phyloP scores from a whole-genome alignment of 2,329 filamentous ascomycete genomes.

The Hortaea sp. region DNA sequence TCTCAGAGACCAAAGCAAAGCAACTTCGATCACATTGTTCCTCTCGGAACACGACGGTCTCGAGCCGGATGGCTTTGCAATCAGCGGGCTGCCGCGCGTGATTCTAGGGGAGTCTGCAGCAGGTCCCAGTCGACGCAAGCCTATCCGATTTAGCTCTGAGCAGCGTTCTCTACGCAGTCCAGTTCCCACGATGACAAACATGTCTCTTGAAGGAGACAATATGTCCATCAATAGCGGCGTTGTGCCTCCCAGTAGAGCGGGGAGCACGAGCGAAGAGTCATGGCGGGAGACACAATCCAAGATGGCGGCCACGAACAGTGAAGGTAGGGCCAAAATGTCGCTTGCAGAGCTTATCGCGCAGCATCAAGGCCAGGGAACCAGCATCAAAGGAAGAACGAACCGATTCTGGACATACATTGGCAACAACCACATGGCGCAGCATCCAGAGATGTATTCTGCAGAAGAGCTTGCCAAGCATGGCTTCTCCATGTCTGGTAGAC shows the following conservation, averaged over 20 bases:
- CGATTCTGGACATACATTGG: conserved; percentile 29
- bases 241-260: conserved; percentile 1
- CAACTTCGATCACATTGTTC: conserved; percentile 24
- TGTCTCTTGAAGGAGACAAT: conserved; percentile 12
- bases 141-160: conserved; percentile 15
- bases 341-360: conserved; percentile 22
- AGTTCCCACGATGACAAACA: neutral
- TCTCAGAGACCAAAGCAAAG: conserved; percentile 20
- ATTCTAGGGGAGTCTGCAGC: conserved; percentile 18
- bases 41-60: conserved; percentile 22
- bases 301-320: conserved; percentile 4
- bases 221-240: conserved; percentile 15
- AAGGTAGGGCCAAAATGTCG: conserved; percentile 15
- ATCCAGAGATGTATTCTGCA: conserved; percentile 22
- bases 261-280: conserved; percentile 11
- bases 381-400: conserved; percentile 19
- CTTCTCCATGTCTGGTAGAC: neutral
- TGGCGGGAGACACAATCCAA: conserved; percentile 14
- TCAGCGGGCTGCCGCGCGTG: conserved; percentile 26
- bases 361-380: conserved; percentile 14
- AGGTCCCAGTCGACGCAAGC: conserved; percentile 8
- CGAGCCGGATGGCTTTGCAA: conserved; percentile 25
- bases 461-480: conserved; percentile 22
- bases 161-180: conserved; percentile 8
- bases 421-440: conserved; percentile 24